phyloP scores from a whole-genome alignment of 2,329 filamentous ascomycete genomes.

The Amauroascus verrucosus region DNA sequence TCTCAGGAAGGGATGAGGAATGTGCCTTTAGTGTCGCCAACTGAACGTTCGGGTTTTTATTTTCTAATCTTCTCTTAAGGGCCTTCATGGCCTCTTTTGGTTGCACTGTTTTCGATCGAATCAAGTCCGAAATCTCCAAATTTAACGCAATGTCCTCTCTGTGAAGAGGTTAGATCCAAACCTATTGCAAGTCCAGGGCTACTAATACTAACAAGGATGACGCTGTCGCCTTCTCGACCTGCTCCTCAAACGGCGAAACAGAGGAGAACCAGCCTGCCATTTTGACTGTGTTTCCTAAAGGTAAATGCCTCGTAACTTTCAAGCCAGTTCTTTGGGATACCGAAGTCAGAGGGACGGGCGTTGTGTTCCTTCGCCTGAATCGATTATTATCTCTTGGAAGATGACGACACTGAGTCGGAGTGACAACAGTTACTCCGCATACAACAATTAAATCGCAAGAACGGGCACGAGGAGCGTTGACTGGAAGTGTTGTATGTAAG shows the following conservation, averaged over 20 bases:
- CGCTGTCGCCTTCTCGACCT: conserved; percentile 88
- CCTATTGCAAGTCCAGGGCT: conserved; percentile 7
- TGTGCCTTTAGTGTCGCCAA: conserved; percentile 80
- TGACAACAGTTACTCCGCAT: conserved; percentile 7
- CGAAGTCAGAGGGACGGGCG: not conserved
- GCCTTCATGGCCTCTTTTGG: conserved; percentile 98
- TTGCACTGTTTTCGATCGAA: conserved; percentile 92
- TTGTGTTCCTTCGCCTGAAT: not conserved
- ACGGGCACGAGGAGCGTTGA: not conserved
- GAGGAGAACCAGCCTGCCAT: conserved; percentile 98
- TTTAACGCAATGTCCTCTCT: conserved; percentile 96
- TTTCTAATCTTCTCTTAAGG: conserved; percentile 83
- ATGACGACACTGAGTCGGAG: conserved; percentile 10
- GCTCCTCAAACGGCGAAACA: conserved; percentile 86
- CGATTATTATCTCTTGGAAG: not conserved
- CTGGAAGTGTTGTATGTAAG: not conserved
- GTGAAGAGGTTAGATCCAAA: conserved; percentile 15
- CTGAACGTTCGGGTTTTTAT: conserved; percentile 96
- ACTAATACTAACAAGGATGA: conserved; percentile 66
- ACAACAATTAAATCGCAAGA: not conserved
- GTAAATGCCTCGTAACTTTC: not conserved
- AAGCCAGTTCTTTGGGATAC: not conserved
- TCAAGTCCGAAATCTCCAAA: conserved; percentile 94
- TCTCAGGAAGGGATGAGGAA: not conserved
- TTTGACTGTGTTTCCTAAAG: conserved; percentile 36